Base-by-base conservation (phyloP, 2,329 filamentous ascomycete species). In the Exophiala dermatitidis region DNA sequence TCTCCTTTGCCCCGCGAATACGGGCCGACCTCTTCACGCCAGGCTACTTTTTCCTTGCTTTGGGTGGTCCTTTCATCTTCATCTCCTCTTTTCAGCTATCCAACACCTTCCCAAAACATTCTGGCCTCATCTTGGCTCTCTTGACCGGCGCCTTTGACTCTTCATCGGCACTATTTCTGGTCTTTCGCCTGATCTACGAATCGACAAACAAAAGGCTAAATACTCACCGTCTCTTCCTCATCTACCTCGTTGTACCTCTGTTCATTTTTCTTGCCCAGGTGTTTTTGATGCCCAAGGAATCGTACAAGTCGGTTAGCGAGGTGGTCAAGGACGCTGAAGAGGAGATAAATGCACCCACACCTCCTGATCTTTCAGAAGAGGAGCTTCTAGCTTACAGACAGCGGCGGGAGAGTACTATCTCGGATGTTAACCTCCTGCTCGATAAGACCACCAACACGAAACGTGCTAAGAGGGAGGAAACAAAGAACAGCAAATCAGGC, bases 281-380 rank as follows among this genome's bases (percentile, higher is more conserved):
- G 29, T 77, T 82, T 38, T 63, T 91, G 60, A 84, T 94, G 76
- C 88, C 88, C 0, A 74, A 72, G 10, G 81, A 84, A 59, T 89
- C 85, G 1, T 93, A 93, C 74, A 90, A 93, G 70, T 91, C 86
- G 0, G 81, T 90, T 1, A 87, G 88, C 43, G 89, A 96, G 68
- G 78, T 95, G 37, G 83, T 93, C 4, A 79, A 83, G 52, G 80
- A 88, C 65, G 84, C 82, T 10, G 85, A 89, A 60, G 71, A 72
- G 10, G 69, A 66, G 45, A 70, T 68, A 29, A 69, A 71, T 32
- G 63, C 59, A 1, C 60, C 51, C 19, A 62, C 68, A 29, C 68
- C 67, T 8, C 79, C 79, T 5, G 82, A 85, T 62, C 74, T 76
- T 19, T 61, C 75, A 1, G 79, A 83, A 54, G 77, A 79, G 0